Percentiles rank a stretch among this genome's conserved stretches.
phyloP scores from a whole-genome alignment of 805 yeast species.

The Yarrowia alimentaria region DNA sequence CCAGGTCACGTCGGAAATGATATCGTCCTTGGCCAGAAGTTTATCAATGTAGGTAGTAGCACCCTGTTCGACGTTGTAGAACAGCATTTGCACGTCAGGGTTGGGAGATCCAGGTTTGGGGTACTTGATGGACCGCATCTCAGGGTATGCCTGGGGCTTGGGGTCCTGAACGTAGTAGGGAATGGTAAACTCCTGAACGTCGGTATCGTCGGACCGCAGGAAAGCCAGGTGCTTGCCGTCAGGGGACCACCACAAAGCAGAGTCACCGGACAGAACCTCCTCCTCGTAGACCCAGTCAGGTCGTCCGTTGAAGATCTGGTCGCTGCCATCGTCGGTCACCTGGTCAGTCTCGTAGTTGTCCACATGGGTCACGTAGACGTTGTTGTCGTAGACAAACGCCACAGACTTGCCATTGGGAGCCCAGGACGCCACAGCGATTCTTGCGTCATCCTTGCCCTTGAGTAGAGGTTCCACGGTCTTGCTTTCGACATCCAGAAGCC shows the following conservation, averaged over 20 bases:
- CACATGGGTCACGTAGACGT: conserved; percentile 58
- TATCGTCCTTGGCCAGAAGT: conserved; percentile 38
- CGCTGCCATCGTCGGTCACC: conserved; percentile 69
- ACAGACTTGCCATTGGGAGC: conserved; percentile 67
- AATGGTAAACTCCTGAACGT: conserved; percentile 68
- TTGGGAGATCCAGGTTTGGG: conserved; percentile 83
- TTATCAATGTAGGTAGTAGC: conserved; percentile 32
- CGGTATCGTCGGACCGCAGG: conserved; percentile 67
- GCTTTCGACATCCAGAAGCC: conserved; percentile 54
- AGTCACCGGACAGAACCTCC: conserved; percentile 70
- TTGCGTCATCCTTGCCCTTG: conserved; percentile 32
- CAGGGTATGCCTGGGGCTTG: conserved; percentile 57
- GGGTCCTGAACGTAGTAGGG: conserved; percentile 66
- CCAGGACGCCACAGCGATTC: conserved; percentile 63
- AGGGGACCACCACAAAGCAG: conserved; percentile 87
- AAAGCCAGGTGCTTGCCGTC: conserved; percentile 62
- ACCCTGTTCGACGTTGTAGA: conserved; percentile 36
- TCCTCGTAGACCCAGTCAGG: conserved; percentile 97
- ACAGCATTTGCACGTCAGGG: conserved; percentile 59
- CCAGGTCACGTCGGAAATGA: conserved; percentile 72
- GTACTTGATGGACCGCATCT: conserved; percentile 60
- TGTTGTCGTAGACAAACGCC: conserved; percentile 66
- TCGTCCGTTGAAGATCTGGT: conserved; percentile 73
- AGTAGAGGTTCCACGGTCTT: conserved; percentile 40
- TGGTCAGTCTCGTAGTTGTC: conserved; percentile 45